Conservation (phyloP, 2,329 filamentous ascomycete species). For the Fusarium continuum region DNA sequence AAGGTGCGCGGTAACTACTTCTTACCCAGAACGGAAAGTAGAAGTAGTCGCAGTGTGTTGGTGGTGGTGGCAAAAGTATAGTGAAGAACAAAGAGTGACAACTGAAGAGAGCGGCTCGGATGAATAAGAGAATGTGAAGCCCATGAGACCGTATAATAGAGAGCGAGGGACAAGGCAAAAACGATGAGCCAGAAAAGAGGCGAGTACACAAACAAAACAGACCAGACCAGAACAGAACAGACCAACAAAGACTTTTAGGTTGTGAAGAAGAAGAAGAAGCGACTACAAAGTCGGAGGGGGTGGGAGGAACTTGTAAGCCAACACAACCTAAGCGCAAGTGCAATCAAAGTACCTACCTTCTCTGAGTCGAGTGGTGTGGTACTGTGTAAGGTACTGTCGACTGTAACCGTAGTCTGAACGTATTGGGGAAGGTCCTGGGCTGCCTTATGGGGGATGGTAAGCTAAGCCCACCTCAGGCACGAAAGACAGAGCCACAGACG, state of each 20-base stretch:
- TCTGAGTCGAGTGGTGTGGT: constrained; percentile 9
- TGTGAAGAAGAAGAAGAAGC: constrained; percentile 11
- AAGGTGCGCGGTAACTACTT: constrained; percentile 10
- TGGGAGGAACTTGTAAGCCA: constrained; percentile 36
- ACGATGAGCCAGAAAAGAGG: constrained; percentile 17
- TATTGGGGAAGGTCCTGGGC: constrained; percentile 25
- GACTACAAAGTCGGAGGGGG: constrained; percentile 22
- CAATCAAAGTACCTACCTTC: constrained; percentile 14
- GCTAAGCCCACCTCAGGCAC: constrained; percentile 25
- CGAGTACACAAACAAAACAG: constrained; percentile 16
- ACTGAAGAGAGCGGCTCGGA: constrained; percentile 15
- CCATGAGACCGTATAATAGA: constrained; percentile 9
- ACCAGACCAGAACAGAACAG: constrained; percentile 9
- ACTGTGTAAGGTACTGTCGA: too few relatives aligned
- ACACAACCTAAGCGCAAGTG: constrained; percentile 17
- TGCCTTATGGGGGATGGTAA: constrained; percentile 18
- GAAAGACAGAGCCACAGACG: constrained; percentile 24
- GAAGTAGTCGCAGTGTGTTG: constrained; percentile 7
- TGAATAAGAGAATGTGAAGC: constrained; percentile 27
- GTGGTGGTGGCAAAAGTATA: constrained; percentile 10
- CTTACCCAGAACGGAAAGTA: constrained; percentile 34
- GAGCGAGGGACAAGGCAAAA: constrained; percentile 18
- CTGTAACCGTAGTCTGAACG: constrained; percentile 12
- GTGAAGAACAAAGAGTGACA: background rate
- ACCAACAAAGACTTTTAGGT: constrained; percentile 10